Conservation (phyloP, 129 eudicot genomes). For the Cynara cardunculus region DNA sequence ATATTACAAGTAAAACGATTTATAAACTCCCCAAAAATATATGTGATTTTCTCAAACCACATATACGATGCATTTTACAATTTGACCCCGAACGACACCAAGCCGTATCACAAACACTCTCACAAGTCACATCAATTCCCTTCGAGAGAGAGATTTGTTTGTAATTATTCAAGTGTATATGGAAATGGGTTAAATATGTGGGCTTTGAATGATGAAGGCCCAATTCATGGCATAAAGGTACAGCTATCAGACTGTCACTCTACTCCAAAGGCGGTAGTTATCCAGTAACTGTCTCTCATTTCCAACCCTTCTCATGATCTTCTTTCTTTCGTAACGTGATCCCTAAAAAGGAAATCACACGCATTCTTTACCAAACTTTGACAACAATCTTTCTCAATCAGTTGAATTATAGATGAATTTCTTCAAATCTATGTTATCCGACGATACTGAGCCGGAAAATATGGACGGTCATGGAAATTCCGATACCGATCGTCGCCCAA, state of each 20-base stretch:
- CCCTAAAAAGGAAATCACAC: background rate
- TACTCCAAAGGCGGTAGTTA: background rate
- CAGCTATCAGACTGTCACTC: background rate
- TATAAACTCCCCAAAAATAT: too few species aligned
- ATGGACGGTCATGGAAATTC: conserved; percentile 16
- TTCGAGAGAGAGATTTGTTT: too few species aligned
- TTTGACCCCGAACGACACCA: too few species aligned
- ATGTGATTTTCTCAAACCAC: too few species aligned
- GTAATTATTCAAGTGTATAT: too few species aligned
- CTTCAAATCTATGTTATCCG: conserved; percentile 74
- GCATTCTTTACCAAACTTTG: conserved; percentile 19
- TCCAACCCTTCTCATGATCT: background rate
- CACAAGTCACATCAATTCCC: too few species aligned
- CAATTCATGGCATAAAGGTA: background rate
- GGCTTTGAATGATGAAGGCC: background rate
- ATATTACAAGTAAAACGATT: too few species aligned
- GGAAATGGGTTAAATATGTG: too few species aligned
- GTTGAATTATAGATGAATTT: conserved; percentile 46
- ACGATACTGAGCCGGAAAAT: conserved; percentile 43
- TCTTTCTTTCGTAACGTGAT: conserved; percentile 7
- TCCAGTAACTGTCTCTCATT: conserved; percentile 3
- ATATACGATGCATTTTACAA: too few species aligned
- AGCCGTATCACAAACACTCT: too few species aligned
- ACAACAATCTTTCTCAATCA: background rate
- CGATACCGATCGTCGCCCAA: conserved; percentile 19